phyloP scores from a whole-genome alignment of 306 rosid genomes.

The Prunus mira region DNA sequence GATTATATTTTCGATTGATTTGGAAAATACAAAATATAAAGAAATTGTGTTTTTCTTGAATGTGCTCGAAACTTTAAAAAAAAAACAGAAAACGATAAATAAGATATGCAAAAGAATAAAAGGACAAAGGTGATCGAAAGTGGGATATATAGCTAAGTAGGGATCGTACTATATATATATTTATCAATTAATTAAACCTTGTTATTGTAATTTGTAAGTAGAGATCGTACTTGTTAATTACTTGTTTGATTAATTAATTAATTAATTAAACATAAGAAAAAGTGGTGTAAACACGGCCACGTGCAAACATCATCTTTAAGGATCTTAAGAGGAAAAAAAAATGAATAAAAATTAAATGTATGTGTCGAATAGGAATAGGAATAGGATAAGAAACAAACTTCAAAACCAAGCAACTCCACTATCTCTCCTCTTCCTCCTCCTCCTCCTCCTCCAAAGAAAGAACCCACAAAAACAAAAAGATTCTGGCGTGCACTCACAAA shows the following conservation, averaged over 20 bases:
- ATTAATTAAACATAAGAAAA: neutral
- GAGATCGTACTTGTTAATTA: too few relatives aligned
- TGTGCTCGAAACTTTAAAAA: too few relatives aligned
- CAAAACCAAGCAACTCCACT: conserved; percentile 60
- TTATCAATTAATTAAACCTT: too few relatives aligned
- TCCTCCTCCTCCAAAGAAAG: conserved; percentile 1
- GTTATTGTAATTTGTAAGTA: too few relatives aligned
- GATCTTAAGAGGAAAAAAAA: neutral
- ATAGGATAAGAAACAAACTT: conserved; percentile 43
- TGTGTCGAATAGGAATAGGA: neutral
- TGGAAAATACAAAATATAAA: too few relatives aligned
- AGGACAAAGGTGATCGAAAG: neutral
- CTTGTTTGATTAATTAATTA: neutral
- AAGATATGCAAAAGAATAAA: too few relatives aligned
- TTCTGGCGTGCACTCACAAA: conserved; percentile 70
- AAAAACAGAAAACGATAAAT: neutral
- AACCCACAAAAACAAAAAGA: conserved; percentile 33
- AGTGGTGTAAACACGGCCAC: neutral
- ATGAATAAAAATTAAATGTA: neutral
- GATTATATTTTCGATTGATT: too few relatives aligned
- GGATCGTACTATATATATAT: too few relatives aligned
- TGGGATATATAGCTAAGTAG: neutral
- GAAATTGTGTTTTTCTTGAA: too few relatives aligned
- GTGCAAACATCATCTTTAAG: neutral
- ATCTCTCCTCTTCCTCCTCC: conserved; percentile 12